Evolutionary conservation across 2,329 filamentous ascomycete genomes (phyloP), one percentile per base, ranked within the genome.

Genomic region (Septoria petroselini): DNA sequence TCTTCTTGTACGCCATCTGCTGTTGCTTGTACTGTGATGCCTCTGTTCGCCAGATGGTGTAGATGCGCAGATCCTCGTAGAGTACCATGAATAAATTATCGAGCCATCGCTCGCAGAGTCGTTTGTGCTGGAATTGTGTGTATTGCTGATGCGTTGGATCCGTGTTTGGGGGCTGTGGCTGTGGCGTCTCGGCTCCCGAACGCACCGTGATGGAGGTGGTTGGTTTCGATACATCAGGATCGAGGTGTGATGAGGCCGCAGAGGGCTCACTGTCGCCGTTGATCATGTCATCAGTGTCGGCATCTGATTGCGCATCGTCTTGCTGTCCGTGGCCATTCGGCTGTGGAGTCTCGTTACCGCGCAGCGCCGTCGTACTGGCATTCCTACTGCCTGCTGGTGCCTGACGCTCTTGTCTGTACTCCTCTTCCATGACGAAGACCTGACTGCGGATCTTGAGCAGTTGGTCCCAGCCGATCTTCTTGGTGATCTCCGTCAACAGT

Each of bases 11-110:
- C 59, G 94, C 85, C 70, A 95, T 84, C 55, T 91, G 86, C 69
- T 97, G 91, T 46, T 91, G 88, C 17, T 88, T 85, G 67, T 91
- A 96, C 68, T 97, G 91, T 0, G 90, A 88, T 82, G 97, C 93
- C 69, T 98, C 93, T 0, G 93, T 97, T 49, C 93, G 85, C 93
- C 93, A 98, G 69, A 98, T 98, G 9, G 93, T 98, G 75, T 98
- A 98, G 38, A 98, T 91, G 41, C 93, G 88, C 14, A 98, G 79
- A 65, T 98, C 93, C 70, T 98, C 93, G 68, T 98, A 98, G 2
- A 98, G 79, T 0, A 97, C 93, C 93, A 98, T 98, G 74, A 98
- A 98, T 17, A 98, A 79, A 63, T 95, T 97, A 71, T 98, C 93
- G 2, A 98, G 80, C 93, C 93, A 98, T 60, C 93, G 84, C 71